Base-by-base conservation (phyloP, 108 stramenopile species). In the Bacterosira constricta region DNA sequence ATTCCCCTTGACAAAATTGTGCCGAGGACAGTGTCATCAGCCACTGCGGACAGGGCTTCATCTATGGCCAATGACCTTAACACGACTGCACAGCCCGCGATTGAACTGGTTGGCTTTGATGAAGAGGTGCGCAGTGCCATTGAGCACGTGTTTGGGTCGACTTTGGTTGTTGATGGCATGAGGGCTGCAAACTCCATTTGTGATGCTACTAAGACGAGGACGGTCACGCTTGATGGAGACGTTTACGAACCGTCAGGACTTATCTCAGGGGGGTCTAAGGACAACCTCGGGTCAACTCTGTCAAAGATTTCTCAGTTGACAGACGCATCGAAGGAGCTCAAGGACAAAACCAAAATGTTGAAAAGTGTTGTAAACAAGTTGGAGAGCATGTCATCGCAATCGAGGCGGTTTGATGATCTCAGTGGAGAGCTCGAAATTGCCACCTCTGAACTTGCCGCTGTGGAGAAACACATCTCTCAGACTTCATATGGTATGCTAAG, bases 231-330 rank as follows among this genome's bases (percentile, higher is more conserved):
- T 27, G 95, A 97, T 27, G 99, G 99, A 35, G 99, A 99, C 68
- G 88, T 96, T 15, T 98, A 95, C 73, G 98, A 99, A 69, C 99
- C 99, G 0, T 88, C 95, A 3, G 99, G 99, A 26, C 98, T 97
- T 15, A 96, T 99, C 41, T 94, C 96, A 36, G 98, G 98, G 53
- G 97, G 97, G 8, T 95, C 95, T 1, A 80, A 81, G 37, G 79
- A 87, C 61, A 86, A 88, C 39, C 70, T 94, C 38, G 92, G 91
- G 8, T 79, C 88, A 3, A 93, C 87, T n/a, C 81, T 97, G n/a
- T 52, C 75, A n/a, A 89, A 83, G 26, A 78, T 97, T 30, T 58
- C 81, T 1, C 83, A 92, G 53, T 66, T 96, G 12, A 49, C 88
- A 21, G 74, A 69, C 32, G 67, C 83, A 17, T 66, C 84, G 17